These are phyloP conservation scores for Metschnikowia drakensbergensis DNA, from an alignment of 805 yeast species.

Conservation along the genomic window DNA sequence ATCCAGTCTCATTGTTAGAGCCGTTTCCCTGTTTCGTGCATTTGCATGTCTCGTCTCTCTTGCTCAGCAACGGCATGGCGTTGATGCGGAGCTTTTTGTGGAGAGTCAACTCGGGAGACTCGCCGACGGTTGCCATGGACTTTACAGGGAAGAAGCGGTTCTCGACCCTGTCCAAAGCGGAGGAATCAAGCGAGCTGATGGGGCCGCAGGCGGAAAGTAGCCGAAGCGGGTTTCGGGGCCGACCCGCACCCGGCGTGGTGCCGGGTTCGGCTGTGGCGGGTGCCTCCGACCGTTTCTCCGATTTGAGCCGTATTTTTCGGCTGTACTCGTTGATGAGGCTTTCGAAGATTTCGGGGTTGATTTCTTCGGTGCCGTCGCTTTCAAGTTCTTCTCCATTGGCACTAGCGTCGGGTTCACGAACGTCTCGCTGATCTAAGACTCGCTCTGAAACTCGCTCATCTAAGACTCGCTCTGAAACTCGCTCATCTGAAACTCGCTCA, in stretches of 20 bases:
- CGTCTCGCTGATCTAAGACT: no score
- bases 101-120: slow-evolving; percentile 34
- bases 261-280: background rate
- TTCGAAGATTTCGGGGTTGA: background rate
- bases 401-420: no score
- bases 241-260: background rate
- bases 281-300: background rate
- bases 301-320: slow-evolving; percentile 3
- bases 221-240: slow-evolving; percentile 22
- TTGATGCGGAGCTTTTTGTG: slow-evolving; percentile 42
- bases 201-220: slow-evolving; percentile 23
- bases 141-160: slow-evolving; percentile 19
- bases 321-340: background rate
- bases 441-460: background rate
- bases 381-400: no score
- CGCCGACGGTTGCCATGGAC: slow-evolving; percentile 37
- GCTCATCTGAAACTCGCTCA: background rate
- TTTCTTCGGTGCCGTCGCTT: background rate
- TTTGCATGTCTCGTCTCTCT: background rate
- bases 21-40: background rate
- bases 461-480: background rate
- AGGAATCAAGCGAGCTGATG: background rate
- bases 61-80: slow-evolving; percentile 19
- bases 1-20: background rate
- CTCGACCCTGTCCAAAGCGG: background rate